Base-by-base conservation (phyloP, 139 green algal species). In the Picochlorum sp. region DNA sequence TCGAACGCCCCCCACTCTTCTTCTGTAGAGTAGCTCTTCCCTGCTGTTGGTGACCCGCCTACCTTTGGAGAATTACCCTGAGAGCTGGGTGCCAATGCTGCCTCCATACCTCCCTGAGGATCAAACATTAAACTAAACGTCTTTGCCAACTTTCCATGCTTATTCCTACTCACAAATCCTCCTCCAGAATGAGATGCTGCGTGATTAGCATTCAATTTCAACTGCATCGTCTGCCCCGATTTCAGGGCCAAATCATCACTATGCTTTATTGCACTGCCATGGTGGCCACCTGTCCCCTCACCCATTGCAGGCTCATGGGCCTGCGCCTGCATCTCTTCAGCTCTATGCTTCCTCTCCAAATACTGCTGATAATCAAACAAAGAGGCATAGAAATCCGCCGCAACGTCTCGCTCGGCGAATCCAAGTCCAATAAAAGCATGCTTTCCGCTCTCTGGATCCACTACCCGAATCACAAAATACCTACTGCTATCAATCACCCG, bases 391-490 rank as follows among this genome's bases (percentile, higher is more conserved):
- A 92, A 92, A 66, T 86, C 65, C 0, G 69, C 78, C 0, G 85
- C 76, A 44, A 87, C 70, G 0, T 7, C 59, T 13, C 85, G 76
- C 26, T 91, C 78, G 51, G 84, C 83, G 68, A 37, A 77, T 8
- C 83, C 83, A 2, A 90, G 52, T 4, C 85, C 85, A 1, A 92
- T 74, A 63, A 90, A 92, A 1, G 83, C 85, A 55, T 92, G 84
- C 6, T 59, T 11, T 11, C 63, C 56, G 2, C 65, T 71, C 2
- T 67, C 71, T 2, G 58, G 45, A 65, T 91, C 84, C 31, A 78
- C 81, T 1, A 91, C 66, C 1, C 67, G 62, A 47, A 87, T 63
- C 37, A 85, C 84, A 76, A 83, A 90, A 31, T 87, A 87, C 3
- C 81, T 60, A 56, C 65, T 81, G 71, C 77, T 86, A 69, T 92